Evolutionary conservation across 2,329 filamentous ascomycete species (phyloP).

Genomic region (Beauveria bassiana): DNA sequence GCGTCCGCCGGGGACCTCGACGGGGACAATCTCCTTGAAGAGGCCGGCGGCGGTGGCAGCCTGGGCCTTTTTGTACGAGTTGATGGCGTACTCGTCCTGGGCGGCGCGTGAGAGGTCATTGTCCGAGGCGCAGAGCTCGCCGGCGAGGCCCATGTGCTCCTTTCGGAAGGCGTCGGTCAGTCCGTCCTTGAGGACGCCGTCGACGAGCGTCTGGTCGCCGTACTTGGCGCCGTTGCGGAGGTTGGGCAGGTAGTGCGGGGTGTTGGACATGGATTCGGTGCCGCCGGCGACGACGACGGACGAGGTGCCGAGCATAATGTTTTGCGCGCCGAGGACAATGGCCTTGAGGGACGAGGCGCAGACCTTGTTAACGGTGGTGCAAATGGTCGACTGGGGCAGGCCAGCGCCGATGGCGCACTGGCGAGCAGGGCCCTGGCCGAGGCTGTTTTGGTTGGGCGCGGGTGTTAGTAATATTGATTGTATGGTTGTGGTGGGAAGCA

Average conservation of each 20-base stretch:
- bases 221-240: constrained; percentile 88
- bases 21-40: constrained; percentile 84
- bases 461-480: background rate
- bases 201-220: constrained; percentile 80
- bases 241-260: constrained; percentile 87
- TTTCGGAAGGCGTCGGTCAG: constrained; percentile 91
- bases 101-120: constrained; percentile 73
- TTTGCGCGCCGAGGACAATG: constrained; percentile 88
- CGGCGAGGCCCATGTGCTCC: constrained; percentile 93
- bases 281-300: constrained; percentile 90
- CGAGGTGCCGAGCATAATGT: constrained; percentile 93
- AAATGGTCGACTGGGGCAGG: constrained; percentile 68
- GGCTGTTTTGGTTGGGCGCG: constrained; percentile 39
- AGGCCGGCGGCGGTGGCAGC: constrained; percentile 71
- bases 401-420: constrained; percentile 89
- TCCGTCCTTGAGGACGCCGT: constrained; percentile 90
- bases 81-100: constrained; percentile 94
- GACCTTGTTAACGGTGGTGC: constrained; percentile 97
- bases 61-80: constrained; percentile 89
- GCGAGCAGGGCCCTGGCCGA: constrained; percentile 92
- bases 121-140: constrained; percentile 83
- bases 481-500: background rate
- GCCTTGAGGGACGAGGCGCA: constrained; percentile 94
- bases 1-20: constrained; percentile 79
- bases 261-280: constrained; percentile 97